These are phyloP conservation scores for Clathrus columnatus DNA, from an alignment of 768 basidiomycete species.

Conservation along the genomic window DNA sequence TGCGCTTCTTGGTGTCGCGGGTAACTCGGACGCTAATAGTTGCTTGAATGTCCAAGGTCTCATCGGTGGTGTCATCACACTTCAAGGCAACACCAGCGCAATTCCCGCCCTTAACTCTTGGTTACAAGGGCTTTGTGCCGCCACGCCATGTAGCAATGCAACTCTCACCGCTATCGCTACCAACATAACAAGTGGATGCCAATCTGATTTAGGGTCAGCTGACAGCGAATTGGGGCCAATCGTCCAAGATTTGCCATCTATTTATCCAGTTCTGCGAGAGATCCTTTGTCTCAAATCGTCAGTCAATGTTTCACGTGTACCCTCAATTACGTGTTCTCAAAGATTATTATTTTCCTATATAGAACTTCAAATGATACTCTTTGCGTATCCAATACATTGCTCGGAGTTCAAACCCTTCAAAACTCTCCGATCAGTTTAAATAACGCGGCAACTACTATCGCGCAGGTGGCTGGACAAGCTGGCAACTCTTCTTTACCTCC, in stretches of 20 bases:
- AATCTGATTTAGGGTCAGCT: constrained; percentile 20
- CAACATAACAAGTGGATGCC: constrained; percentile 46
- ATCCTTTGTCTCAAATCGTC: constrained; percentile 60
- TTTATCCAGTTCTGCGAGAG: constrained; percentile 50
- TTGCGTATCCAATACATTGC: constrained; percentile 52
- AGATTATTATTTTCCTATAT: constrained; percentile 16
- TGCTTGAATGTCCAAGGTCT: constrained; percentile 45
- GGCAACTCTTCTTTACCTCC: constrained; percentile 13
- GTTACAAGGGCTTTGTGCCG: constrained; percentile 48
- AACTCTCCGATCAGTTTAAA: constrained; percentile 20
- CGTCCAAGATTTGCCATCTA: constrained; percentile 35
- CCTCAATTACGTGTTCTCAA: not conserved
- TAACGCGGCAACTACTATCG: constrained; percentile 6
- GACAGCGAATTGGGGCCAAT: constrained; percentile 13
- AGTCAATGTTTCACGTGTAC: constrained; percentile 19
- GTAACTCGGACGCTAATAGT: constrained; percentile 29
- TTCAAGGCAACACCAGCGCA: constrained; percentile 20
- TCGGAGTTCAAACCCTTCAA: constrained; percentile 35
- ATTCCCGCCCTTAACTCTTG: constrained; percentile 45
- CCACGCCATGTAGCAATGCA: constrained; percentile 46
- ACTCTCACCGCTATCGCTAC: constrained; percentile 47
- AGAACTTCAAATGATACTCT: constrained; percentile 31
- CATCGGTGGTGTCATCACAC: constrained; percentile 27
- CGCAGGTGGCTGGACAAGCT: constrained; percentile 4
- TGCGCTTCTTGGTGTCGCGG: constrained; percentile 37